Base-by-base conservation (phyloP, 163 green algal species). In the Prototheca stagnorum region DNA sequence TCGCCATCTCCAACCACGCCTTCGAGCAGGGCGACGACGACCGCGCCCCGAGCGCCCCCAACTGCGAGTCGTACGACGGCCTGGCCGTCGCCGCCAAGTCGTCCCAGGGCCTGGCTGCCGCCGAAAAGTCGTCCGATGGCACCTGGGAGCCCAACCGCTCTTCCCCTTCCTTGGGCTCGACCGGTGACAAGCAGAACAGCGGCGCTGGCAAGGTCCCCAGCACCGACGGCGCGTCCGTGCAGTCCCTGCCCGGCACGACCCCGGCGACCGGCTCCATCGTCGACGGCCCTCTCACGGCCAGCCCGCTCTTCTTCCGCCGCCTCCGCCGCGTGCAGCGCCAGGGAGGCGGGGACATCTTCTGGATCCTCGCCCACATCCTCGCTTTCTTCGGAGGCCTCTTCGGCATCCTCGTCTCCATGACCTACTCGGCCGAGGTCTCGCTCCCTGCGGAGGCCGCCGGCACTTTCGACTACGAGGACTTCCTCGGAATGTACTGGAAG, bases 261-360 rank as follows among this genome's bases (percentile, higher is more conserved):
- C n/a, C n/a, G n/a, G n/a, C n/a, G n/a, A n/a, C n/a, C n/a, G n/a
- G n/a, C n/a, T n/a, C n/a, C n/a, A n/a, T n/a, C n/a, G n/a, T n/a
- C n/a, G n/a, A n/a, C n/a, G n/a, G n/a, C n/a, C n/a, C n/a, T n/a
- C n/a, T n/a, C n/a, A n/a, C n/a, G n/a, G n/a, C n/a, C n/a, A n/a
- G n/a, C n/a, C n/a, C n/a, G n/a, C n/a, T n/a, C n/a, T n/a, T n/a
- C n/a, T n/a, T n/a, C n/a, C n/a, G n/a, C n/a, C n/a, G n/a, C n/a
- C n/a, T n/a, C n/a, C n/a, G 15, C 46, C 26, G 16, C 24, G 1
- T 54, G 26, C 55, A 64, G 49, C 47, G 47, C 5, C 24, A 46
- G 21, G 21, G 34, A 2, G 16, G 31, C 19, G 42, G 42, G 14
- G 7, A 20, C 3, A 9, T 4, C 12, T 48, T 57, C 43, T 28